A percentile compares a stretch with the other conserved stretches of the same genome.
These are phyloP conservation scores for Chamaecrista fasciculata DNA, from an alignment of 306 rosid genomes.

Conservation along the genomic window DNA sequence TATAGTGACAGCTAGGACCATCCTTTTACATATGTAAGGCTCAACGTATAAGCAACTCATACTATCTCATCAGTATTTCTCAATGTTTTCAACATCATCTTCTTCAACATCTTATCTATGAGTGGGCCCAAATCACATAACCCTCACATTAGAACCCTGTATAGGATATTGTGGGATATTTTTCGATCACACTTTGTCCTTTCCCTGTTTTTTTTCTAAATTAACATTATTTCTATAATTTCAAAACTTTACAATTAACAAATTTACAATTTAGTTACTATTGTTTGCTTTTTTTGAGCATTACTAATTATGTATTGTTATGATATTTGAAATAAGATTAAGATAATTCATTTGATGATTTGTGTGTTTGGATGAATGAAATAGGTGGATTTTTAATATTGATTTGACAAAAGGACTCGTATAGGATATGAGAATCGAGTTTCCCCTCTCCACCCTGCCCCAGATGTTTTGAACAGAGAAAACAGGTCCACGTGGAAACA, in stretches of 20 bases:
- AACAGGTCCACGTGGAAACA: not conserved
- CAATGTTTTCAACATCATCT: slow-evolving; percentile 6
- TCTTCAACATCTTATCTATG: slow-evolving; percentile 17
- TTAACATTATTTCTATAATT: too few species aligned
- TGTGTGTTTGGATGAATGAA: too few species aligned
- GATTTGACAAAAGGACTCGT: too few species aligned
- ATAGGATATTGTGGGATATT: not conserved
- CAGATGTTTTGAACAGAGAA: not conserved
- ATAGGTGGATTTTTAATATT: too few species aligned
- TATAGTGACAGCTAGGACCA: slow-evolving; percentile 24
- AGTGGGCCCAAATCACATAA: slow-evolving; percentile 29
- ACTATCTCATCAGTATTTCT: slow-evolving; percentile 16
- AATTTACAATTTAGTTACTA: too few species aligned
- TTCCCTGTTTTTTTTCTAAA: too few species aligned
- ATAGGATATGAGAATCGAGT: not conserved
- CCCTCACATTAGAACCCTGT: slow-evolving; percentile 15
- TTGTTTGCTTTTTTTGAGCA: too few species aligned
- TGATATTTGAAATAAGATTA: too few species aligned
- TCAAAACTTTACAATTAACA: too few species aligned
- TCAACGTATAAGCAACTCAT: slow-evolving; percentile 33
- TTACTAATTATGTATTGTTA: too few species aligned
- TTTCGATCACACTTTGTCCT: not conserved
- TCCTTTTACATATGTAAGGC: slow-evolving; percentile 27
- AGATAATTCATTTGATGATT: too few species aligned
- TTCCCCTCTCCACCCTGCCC: not conserved